phyloP scores from a whole-genome alignment of 495 filamentous ascomycete species.

The Tuber calosporum region DNA sequence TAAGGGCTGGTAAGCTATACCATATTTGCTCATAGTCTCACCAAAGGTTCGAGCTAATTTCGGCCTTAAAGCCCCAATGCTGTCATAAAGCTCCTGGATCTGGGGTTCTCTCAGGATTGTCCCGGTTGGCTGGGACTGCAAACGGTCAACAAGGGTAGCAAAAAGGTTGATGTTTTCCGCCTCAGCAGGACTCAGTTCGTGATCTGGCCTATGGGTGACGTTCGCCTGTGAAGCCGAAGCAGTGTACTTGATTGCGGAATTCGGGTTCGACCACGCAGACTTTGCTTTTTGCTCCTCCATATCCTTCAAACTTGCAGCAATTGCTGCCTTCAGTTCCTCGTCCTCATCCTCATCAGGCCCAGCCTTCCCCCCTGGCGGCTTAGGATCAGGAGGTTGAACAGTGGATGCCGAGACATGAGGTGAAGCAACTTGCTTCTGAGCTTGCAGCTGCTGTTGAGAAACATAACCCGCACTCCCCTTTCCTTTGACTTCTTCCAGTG shows the following conservation, averaged over 20 bases:
- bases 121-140: conserved; percentile 91
- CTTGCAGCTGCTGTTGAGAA: conserved; percentile 50
- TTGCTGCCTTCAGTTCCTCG: conserved; percentile 87
- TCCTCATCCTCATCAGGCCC: conserved; percentile 68
- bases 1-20: conserved; percentile 47
- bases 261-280: conserved; percentile 39
- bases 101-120: conserved; percentile 93
- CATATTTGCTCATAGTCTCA: conserved; percentile 99
- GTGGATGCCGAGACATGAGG: conserved; percentile 39
- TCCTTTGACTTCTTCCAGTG: conserved; percentile 80
- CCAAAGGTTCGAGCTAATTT: conserved; percentile 95
- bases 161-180: conserved; percentile 97
- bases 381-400: conserved; percentile 42
- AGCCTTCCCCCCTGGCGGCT: conserved; percentile 42
- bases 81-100: conserved; percentile 96
- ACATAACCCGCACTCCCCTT: conserved; percentile 60
- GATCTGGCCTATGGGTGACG: conserved; percentile 58
- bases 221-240: conserved; percentile 45
- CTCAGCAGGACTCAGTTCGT: conserved; percentile 88
- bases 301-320: conserved; percentile 90
- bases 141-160: conserved; percentile 82
- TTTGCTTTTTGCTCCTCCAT: conserved; percentile 98
- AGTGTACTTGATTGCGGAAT: conserved; percentile 38
- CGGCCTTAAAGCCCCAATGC: conserved; percentile 81
- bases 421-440: conserved; percentile 43